phyloP scores from a whole-genome alignment of 768 basidiomycete genomes.

The Auriscalpium vulgare region DNA sequence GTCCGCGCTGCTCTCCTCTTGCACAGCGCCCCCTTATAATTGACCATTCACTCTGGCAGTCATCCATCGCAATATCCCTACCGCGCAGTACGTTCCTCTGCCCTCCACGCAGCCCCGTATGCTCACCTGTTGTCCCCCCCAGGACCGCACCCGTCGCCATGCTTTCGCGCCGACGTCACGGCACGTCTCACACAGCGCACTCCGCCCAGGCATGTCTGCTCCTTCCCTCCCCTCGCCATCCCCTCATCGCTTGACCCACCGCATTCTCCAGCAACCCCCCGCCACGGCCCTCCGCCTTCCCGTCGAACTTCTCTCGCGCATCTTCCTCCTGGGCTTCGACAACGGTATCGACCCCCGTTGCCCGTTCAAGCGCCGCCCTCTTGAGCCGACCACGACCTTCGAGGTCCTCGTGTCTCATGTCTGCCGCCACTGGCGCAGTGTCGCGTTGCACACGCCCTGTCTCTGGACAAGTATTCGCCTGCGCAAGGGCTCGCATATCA shows the following conservation, averaged over 20 bases:
- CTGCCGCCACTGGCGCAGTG: constrained; percentile 46
- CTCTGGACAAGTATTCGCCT: constrained; percentile 55
- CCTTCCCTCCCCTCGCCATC: background rate
- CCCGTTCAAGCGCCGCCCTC: constrained; percentile 37
- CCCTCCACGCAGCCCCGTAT: no score
- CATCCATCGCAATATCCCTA: background rate
- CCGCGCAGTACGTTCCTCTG: background rate
- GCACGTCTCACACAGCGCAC: no score
- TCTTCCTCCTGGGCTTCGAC: constrained; percentile 46
- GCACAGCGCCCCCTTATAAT: no score
- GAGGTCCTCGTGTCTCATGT: constrained; percentile 53
- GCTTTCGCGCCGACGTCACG: background rate
- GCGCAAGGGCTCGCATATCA: constrained; percentile 40
- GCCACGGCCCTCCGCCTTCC: constrained; percentile 19
- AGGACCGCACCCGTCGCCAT: background rate
- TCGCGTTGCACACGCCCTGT: constrained; percentile 41
- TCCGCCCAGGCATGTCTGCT: background rate
- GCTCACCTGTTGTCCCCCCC: no score
- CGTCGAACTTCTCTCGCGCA: constrained; percentile 23
- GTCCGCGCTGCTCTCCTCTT: no score
- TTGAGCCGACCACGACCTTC: constrained; percentile 36
- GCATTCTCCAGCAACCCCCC: background rate
- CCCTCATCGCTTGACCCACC: background rate
- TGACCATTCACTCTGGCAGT: background rate
- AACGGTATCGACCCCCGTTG: constrained; percentile 34